Evolutionary conservation across 257 asterid genomes (phyloP).

Genomic region (Jasminum sambac): DNA sequence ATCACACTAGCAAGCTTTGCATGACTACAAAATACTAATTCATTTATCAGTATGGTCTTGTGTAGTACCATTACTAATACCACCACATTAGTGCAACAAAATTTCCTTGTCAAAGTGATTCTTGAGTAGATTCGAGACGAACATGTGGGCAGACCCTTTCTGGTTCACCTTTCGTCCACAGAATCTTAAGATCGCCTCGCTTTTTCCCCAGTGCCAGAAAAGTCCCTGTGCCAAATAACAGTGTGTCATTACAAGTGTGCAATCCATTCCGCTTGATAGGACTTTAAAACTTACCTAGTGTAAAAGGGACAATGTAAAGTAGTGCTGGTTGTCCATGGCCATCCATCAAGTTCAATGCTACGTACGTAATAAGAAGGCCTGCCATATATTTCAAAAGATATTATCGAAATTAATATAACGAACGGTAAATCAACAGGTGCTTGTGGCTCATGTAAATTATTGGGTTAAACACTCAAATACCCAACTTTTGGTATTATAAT

Average conservation of each 20-base stretch:
- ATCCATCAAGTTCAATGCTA: slow-evolving; percentile 86
- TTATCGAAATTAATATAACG: background rate
- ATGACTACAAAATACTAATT: too few species aligned
- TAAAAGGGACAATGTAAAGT: slow-evolving; percentile 86
- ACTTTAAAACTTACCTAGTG: slow-evolving; percentile 54
- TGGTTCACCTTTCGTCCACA: slow-evolving; percentile 82
- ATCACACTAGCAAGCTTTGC: too few species aligned
- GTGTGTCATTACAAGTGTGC: background rate
- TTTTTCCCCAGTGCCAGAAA: slow-evolving; percentile 59
- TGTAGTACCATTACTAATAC: slow-evolving; percentile 19
- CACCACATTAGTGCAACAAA: slow-evolving; percentile 3
- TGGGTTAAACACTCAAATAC: too few species aligned
- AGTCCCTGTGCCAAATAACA: slow-evolving; percentile 49
- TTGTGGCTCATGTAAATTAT: too few species aligned
- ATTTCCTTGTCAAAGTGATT: slow-evolving; percentile 29
- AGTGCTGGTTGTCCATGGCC: slow-evolving; percentile 97
- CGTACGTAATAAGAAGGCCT: slow-evolving; percentile 83
- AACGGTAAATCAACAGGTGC: too few species aligned
- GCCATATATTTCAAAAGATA: slow-evolving; percentile 14
- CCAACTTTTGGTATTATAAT: too few species aligned
- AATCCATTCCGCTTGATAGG: too few species aligned
- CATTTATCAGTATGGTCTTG: background rate
- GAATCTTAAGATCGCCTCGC: slow-evolving; percentile 65
- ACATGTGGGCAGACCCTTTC: slow-evolving; percentile 73
- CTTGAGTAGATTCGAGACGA: slow-evolving; percentile 54